Evolutionary conservation across 2,329 filamentous ascomycete species (phyloP).

Genomic region (Pyrenochaeta sp.): DNA sequence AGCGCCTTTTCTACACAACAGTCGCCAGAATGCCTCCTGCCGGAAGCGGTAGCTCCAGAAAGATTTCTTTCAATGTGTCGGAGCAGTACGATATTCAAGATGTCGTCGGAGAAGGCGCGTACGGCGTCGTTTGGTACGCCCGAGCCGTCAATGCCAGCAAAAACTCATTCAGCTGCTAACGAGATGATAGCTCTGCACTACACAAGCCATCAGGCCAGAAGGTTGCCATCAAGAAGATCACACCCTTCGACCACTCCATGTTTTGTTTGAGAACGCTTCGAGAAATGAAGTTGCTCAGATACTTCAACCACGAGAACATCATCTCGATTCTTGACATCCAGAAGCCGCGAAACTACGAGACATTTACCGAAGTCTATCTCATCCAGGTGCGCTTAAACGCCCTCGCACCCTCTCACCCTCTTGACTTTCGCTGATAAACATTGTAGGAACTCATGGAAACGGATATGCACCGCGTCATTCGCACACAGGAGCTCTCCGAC

Average conservation of each 20-base stretch:
- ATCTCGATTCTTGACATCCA: constrained; percentile 99
- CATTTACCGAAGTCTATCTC: constrained; percentile 96
- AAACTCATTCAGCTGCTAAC: constrained; percentile 28
- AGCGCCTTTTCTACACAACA: constrained; percentile 27
- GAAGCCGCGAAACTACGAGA: constrained; percentile 94
- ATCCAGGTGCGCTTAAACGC: constrained; percentile 74
- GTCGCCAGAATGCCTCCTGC: constrained; percentile 47
- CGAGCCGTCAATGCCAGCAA: constrained; percentile 4
- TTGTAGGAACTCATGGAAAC: constrained; percentile 97
- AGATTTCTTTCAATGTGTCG: constrained; percentile 99
- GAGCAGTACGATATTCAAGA: constrained; percentile 99
- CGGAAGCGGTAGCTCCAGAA: constrained; percentile 69
- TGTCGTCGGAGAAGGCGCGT: constrained; percentile 97
- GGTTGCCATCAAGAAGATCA: constrained; percentile 99
- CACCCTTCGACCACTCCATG: constrained; percentile 98
- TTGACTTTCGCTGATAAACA: constrained; percentile 15
- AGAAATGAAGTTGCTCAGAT: constrained; percentile 98
- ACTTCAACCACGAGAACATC: constrained; percentile 99
- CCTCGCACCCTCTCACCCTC: background rate
- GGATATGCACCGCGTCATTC: constrained; percentile 98
- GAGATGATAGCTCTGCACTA: constrained; percentile 77
- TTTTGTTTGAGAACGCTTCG: constrained; percentile 95
- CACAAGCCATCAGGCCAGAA: constrained; percentile 99
- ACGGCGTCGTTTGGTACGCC: constrained; percentile 95
- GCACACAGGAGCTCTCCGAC: constrained; percentile 97